These are phyloP conservation scores for Circinella minor DNA, from an alignment of 371 early-diverging fungal species.

Conservation along the genomic window DNA sequence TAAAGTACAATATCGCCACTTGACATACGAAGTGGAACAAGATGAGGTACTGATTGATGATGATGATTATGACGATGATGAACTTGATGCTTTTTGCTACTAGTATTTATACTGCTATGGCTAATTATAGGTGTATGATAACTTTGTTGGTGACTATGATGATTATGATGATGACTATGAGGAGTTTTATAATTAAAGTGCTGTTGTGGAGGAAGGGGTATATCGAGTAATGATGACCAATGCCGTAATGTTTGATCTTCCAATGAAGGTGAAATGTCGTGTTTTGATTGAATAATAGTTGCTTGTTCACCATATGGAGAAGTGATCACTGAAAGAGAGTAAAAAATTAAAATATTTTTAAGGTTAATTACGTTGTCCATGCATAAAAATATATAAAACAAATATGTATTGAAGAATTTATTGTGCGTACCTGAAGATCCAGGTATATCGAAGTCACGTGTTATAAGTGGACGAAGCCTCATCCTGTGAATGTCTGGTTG, in stretches of 20 bases:
- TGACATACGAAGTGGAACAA: constrained; percentile 25
- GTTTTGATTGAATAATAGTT: constrained; percentile 22
- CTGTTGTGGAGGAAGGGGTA: constrained; percentile 25
- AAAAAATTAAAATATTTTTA: too few relatives aligned
- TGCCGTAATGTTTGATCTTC: constrained; percentile 32
- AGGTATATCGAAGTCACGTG: constrained; percentile 22
- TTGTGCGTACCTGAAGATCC: constrained; percentile 30
- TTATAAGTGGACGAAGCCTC: constrained; percentile 29
- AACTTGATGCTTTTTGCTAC: background rate
- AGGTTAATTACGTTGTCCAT: too few relatives aligned
- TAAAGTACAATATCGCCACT: constrained; percentile 24
- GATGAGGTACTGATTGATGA: background rate
- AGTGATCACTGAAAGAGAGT: constrained; percentile 27
- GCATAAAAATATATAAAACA: too few relatives aligned
- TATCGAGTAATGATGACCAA: constrained; percentile 42
- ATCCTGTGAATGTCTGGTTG: constrained; percentile 45
- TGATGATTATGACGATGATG: too few relatives aligned
- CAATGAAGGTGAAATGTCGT: constrained; percentile 24
- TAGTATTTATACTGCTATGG: background rate
- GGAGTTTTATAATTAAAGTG: background rate
- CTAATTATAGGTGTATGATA: background rate
- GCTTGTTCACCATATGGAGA: constrained; percentile 43
- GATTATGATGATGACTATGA: background rate
- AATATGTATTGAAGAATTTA: background rate
- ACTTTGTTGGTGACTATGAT: background rate